These are phyloP conservation scores for Pseudognaphalium luteoalbum DNA, from an alignment of 129 eudicot genomes.

Conservation along the genomic window DNA sequence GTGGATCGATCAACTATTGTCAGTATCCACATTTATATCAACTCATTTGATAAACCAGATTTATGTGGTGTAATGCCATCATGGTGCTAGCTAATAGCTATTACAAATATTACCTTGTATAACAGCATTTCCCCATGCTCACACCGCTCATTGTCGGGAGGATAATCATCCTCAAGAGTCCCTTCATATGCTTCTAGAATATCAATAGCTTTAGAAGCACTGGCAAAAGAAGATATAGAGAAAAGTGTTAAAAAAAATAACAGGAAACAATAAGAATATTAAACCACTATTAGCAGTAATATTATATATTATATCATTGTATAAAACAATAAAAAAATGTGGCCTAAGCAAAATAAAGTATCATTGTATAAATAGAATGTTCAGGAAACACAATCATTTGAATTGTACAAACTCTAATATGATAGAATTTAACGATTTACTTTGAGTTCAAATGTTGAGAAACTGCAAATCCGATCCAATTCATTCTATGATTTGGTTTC, in stretches of 20 bases:
- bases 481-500: conserved; percentile 98
- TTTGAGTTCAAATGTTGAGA: conserved; percentile 86
- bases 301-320: neutral
- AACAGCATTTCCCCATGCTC: conserved; percentile 96
- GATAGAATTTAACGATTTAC: conserved; percentile 36
- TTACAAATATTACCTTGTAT: conserved; percentile 60
- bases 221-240: conserved; percentile 28
- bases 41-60: neutral
- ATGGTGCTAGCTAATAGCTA: conserved; percentile 11
- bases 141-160: conserved; percentile 85
- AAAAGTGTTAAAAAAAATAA: neutral
- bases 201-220: conserved; percentile 91
- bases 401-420: neutral
- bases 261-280: neutral
- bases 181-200: conserved; percentile 99
- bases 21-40: neutral
- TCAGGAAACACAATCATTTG: neutral
- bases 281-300: neutral
- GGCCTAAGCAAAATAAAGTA: neutral
- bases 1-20: conserved; percentile 1
- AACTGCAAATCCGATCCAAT: conserved; percentile 98
- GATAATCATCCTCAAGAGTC: conserved; percentile 89
- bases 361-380: neutral
- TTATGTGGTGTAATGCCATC: neutral
- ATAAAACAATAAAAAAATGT: neutral